Evolutionary conservation across 2,329 filamentous ascomycete genomes (phyloP).

Genomic region (Aspergillus aculeatinus): DNA sequence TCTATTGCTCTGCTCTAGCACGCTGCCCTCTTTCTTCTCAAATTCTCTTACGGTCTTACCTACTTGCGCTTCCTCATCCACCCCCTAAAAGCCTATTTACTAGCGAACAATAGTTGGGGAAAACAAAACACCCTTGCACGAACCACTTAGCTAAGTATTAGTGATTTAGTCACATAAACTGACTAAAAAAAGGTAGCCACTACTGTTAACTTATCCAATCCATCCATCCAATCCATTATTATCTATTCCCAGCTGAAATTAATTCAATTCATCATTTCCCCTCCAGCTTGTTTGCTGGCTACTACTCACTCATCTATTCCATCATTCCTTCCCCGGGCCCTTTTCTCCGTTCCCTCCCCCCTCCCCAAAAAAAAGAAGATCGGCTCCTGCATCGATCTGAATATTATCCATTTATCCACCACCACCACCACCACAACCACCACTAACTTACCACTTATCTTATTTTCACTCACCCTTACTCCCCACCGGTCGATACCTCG

Average conservation of each 20-base stretch:
- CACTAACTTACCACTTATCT: no score
- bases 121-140: not conserved
- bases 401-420: not conserved
- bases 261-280: not conserved
- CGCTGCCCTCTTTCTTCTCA: no score
- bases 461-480: no score
- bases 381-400: slow-evolving; percentile 9
- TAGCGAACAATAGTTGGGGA: not conserved
- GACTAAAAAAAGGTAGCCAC: not conserved
- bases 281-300: not conserved
- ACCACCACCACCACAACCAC: not conserved
- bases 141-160: not conserved
- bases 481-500: not conserved
- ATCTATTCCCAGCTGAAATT: not conserved
- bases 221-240: no score
- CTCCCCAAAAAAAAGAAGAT: not conserved
- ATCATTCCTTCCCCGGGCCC: not conserved
- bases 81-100: not conserved
- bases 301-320: no score
- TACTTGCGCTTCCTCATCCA: not conserved
- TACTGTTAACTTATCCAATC: not conserved
- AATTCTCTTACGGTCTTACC: no score
- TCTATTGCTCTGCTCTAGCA: no score
- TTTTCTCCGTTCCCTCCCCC: not conserved
- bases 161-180: not conserved